These are phyloP conservation scores for Amaranthus palmeri DNA, from an alignment of 148 eudicot species.

Conservation along the genomic window DNA sequence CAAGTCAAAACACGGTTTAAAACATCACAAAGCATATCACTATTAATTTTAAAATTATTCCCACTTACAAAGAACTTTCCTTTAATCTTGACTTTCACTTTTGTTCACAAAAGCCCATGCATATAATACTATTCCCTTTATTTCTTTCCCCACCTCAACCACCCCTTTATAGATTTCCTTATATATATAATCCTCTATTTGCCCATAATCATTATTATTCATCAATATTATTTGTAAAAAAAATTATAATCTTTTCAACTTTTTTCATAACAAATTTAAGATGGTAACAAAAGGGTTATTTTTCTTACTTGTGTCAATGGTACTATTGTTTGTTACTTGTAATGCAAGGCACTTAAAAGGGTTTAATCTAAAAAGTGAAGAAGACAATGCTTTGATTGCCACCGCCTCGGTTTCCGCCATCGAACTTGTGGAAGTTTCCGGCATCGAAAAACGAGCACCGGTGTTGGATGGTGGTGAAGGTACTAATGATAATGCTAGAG, in stretches of 20 bases:
- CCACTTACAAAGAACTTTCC: constrained; percentile 18
- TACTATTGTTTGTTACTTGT: constrained; percentile 14
- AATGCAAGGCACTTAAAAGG: constrained; percentile 26
- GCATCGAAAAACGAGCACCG: not conserved
- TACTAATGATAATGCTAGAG: not conserved
- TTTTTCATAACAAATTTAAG: not conserved
- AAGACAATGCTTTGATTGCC: not conserved
- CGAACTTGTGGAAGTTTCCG: constrained; percentile 5
- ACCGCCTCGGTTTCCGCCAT: constrained; percentile 4
- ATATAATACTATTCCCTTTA: not conserved
- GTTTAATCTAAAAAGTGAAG: not conserved
- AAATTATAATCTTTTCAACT: not conserved
- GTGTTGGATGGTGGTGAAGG: not conserved
- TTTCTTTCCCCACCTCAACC: not conserved
- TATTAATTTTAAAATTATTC: too few species aligned
- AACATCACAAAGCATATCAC: not conserved
- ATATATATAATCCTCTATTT: constrained; percentile 13
- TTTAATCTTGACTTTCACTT: constrained; percentile 4
- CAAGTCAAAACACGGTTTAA: constrained; percentile 16
- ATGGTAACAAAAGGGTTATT: constrained; percentile 17
- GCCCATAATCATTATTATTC: not conserved
- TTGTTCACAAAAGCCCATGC: not conserved
- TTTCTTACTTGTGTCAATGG: not conserved
- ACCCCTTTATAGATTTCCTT: constrained; percentile 7
- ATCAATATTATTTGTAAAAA: not conserved